These are phyloP conservation scores for Apiotrichum siamense DNA, from an alignment of 1,284 basidiomycete genomes.

Conservation along the genomic window DNA sequence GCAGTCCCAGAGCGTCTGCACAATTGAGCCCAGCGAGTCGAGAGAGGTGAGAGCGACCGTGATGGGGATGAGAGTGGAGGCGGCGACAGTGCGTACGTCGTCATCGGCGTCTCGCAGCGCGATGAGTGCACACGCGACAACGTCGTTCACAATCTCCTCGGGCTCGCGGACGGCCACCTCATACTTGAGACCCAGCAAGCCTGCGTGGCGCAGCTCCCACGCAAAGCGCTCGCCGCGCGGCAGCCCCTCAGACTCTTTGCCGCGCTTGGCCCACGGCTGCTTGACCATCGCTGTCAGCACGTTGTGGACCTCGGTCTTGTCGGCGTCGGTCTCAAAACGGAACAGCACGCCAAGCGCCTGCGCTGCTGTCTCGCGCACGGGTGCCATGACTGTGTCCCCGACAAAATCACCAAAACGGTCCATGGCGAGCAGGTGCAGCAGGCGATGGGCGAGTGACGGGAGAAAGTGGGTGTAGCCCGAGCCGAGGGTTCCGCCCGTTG, in stretches of 20 bases:
- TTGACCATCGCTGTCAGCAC: slow-evolving; percentile 89
- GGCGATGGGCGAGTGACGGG: slow-evolving; percentile 66
- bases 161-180: slow-evolving; percentile 77
- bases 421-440: slow-evolving; percentile 86
- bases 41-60: slow-evolving; percentile 66
- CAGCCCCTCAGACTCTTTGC: slow-evolving; percentile 46
- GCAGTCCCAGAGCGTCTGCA: slow-evolving; percentile 86
- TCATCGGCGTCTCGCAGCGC: slow-evolving; percentile 92
- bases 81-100: slow-evolving; percentile 93
- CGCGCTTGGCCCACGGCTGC: slow-evolving; percentile 60
- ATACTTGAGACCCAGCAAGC: slow-evolving; percentile 92
- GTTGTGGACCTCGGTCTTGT: slow-evolving; percentile 71
- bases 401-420: slow-evolving; percentile 98
- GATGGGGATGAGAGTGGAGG: slow-evolving; percentile 83
- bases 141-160: slow-evolving; percentile 55
- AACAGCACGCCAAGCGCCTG: slow-evolving; percentile 89
- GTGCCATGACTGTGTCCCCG: slow-evolving; percentile 92
- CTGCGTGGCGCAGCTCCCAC: slow-evolving; percentile 97
- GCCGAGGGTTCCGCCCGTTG: slow-evolving; percentile 76
- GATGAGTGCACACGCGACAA: slow-evolving; percentile 79
- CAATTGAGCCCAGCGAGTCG: slow-evolving; percentile 59
- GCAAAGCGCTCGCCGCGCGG: slow-evolving; percentile 56
- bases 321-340: slow-evolving; percentile 72
- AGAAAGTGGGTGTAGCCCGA: slow-evolving; percentile 58
- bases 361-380: slow-evolving; percentile 91